Conservation (phyloP, 345 rosid genomes). For the Citrus glauca region DNA sequence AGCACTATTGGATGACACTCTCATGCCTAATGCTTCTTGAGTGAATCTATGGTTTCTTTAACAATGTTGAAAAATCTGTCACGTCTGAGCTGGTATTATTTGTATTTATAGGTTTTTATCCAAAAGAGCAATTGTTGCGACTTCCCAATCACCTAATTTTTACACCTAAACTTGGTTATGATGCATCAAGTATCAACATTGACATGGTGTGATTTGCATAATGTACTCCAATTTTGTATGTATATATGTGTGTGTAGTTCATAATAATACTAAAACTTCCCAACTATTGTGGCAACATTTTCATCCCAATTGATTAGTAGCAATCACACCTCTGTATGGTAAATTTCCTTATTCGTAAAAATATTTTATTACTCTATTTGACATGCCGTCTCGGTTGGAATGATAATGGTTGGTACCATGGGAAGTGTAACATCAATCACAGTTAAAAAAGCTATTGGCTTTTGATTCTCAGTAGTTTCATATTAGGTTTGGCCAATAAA, state of each 20-base stretch:
- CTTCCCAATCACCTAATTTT: not conserved
- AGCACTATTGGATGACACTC: constrained; percentile 47
- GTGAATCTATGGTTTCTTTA: not conserved
- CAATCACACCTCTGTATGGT: no score
- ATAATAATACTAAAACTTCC: no score
- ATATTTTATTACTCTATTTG: no score
- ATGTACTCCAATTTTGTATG: not conserved
- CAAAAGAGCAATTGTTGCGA: constrained; percentile 15
- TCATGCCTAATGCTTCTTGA: constrained; percentile 42
- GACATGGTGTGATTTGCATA: not conserved
- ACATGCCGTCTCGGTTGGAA: no score
- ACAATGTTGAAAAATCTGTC: constrained; percentile 2
- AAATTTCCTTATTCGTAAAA: no score
- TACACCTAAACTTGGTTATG: not conserved
- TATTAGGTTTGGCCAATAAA: not conserved
- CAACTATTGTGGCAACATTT: no score
- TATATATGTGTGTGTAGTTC: not conserved
- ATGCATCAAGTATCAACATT: not conserved
- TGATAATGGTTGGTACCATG: no score
- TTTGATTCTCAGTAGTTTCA: not conserved
- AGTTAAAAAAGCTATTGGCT: not conserved
- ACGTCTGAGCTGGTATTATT: not conserved
- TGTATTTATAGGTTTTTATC: not conserved
- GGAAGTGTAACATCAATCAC: no score
- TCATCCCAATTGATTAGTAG: no score